These are phyloP conservation scores for Tricholoma terreum DNA, from an alignment of 768 basidiomycete species.

Conservation along the genomic window DNA sequence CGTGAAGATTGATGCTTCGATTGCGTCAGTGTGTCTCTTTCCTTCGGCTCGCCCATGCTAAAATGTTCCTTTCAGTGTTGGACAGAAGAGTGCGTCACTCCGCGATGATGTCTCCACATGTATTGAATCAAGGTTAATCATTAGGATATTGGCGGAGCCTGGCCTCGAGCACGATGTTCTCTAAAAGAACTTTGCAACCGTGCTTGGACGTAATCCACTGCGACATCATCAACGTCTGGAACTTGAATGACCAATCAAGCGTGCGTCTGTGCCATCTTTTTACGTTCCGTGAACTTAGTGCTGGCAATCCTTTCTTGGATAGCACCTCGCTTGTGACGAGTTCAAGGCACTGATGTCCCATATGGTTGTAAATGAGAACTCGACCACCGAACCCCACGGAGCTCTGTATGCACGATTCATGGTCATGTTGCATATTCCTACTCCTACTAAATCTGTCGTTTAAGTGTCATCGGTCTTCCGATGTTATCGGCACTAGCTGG, in stretches of 20 bases:
- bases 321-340: not conserved
- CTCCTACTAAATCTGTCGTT: no score
- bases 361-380: not conserved
- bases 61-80: conserved; percentile 4
- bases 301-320: not conserved
- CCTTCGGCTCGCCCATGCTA: not conserved
- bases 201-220: conserved; percentile 10
- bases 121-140: not conserved
- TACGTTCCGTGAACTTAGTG: no score
- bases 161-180: conserved; percentile 1
- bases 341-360: not conserved
- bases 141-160: conserved; percentile 7
- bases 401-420: not conserved
- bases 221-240: conserved; percentile 24
- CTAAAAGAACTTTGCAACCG: not conserved
- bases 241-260: conserved; percentile 18
- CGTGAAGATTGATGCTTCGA: not conserved
- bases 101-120: not conserved
- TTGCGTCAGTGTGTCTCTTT: not conserved
- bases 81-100: conserved; percentile 8
- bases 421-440: no score
- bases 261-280: conserved; percentile 1
- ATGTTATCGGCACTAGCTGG: not conserved
- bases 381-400: not conserved
- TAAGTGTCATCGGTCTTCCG: not conserved